Evolutionary conservation across 176 grass and related monocot genomes (phyloP).

Genomic region (Musa itinerans): DNA sequence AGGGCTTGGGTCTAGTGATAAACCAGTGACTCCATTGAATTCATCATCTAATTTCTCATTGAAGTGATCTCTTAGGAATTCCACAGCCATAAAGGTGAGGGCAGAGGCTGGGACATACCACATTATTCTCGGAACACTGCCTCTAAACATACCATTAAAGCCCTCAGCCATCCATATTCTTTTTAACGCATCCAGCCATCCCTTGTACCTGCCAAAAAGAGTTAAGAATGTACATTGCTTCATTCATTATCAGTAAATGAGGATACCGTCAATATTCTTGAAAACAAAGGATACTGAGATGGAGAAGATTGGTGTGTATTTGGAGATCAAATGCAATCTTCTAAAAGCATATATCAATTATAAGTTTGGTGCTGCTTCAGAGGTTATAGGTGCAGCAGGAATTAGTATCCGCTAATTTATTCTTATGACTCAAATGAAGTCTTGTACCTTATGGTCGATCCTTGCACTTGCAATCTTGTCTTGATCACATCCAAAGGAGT

Average conservation of each 20-base stretch:
- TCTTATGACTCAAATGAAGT: neutral
- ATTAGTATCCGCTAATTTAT: neutral
- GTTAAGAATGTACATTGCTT: neutral
- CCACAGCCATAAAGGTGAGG: conserved; percentile 92
- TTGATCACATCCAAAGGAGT: conserved; percentile 88
- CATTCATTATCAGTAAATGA: neutral
- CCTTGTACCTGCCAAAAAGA: conserved; percentile 51
- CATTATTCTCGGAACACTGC: conserved; percentile 72
- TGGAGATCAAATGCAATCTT: neutral
- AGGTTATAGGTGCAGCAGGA: neutral
- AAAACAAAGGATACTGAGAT: neutral
- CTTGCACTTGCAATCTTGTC: conserved; percentile 92
- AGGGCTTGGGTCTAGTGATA: conserved; percentile 38
- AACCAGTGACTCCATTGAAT: conserved; percentile 21
- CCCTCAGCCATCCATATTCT: conserved; percentile 66
- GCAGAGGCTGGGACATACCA: conserved; percentile 95
- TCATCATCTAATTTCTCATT: conserved; percentile 43
- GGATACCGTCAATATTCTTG: neutral
- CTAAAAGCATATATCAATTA: neutral
- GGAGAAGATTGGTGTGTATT: neutral
- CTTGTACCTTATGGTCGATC: conserved; percentile 54
- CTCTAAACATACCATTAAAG: conserved; percentile 71
- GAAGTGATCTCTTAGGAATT: conserved; percentile 80
- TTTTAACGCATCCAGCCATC: conserved; percentile 78
- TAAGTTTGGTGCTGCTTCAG: neutral